Evolutionary conservation across 2,329 filamentous ascomycete genomes (phyloP), one percentile per base, ranked within the genome.

Genomic region (Raffaelea ambrosiae): DNA sequence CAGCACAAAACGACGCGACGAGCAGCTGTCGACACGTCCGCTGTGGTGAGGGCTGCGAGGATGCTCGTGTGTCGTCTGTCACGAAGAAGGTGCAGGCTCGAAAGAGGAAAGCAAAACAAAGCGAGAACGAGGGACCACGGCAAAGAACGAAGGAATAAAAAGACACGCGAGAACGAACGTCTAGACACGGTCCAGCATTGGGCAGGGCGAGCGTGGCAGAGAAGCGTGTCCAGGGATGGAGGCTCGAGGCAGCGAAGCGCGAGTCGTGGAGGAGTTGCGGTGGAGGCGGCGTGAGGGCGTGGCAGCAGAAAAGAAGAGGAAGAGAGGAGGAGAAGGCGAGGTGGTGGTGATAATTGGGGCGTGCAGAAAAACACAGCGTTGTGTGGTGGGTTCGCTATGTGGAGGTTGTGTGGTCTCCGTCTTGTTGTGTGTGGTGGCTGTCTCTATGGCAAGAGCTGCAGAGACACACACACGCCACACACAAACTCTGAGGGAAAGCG

Each of bases 401-500:
- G 26, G 7, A 13, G 7, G 26, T 29, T 29, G 7, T 29, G 26
- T 29, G 26, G 26, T 29, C 7, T 10, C 29, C 14, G 13, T 20
- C n/a, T 14, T 43, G 16, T 19, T 43, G 36, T 43, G 41, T 43
- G 41, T 29, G 26, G 26, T 13, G 26, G 7, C 26, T 29, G 26
- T 29, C 26, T 29, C 26, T 13, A 29, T 13, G 26, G 39, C 21
- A 36, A 41, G 31, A 44, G 33, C 23, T 21, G 16, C 20, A 41
- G 31, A 44, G 33, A 26, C 19, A 14, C 20, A 41, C 44, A 39
- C 40, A 41, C 20, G 44, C 7, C 14, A 40, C 36, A 40, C n/a
- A 40, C 36, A 19, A 5, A 40, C 14, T 18, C 26, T 7, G 26
- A 7, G 13, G 29, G 38, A 45, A 48, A 49, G 48, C 48, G 49